Percentiles rank a stretch among this genome's conserved stretches.
phyloP scores from a whole-genome alignment of 495 filamentous ascomycete genomes.

The Alectoria sarmentosa region DNA sequence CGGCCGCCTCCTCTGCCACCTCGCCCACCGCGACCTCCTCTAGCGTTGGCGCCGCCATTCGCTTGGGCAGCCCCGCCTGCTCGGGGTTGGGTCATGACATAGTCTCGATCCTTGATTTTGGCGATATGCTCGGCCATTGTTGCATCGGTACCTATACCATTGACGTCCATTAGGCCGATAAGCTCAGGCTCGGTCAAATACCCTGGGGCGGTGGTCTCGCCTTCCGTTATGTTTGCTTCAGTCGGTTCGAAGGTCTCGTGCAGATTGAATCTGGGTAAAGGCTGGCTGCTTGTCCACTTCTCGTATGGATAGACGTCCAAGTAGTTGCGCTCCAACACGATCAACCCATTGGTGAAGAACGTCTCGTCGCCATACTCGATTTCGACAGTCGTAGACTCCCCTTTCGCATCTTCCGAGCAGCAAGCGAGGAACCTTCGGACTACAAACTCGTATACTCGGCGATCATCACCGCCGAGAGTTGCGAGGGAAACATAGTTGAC shows the following conservation, averaged over 20 bases:
- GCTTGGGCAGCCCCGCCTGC: constrained; percentile 28
- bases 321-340: constrained; percentile 86
- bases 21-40: constrained; percentile 41
- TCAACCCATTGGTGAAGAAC: constrained; percentile 73
- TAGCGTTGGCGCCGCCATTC: constrained; percentile 21
- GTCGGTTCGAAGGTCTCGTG: constrained; percentile 82
- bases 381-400: constrained; percentile 74
- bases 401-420: constrained; percentile 90
- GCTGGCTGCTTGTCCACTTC: constrained; percentile 82
- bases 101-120: constrained; percentile 84
- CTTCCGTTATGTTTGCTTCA: constrained; percentile 82
- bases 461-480: constrained; percentile 57
- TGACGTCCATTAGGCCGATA: constrained; percentile 97
- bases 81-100: constrained; percentile 62
- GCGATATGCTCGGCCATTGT: constrained; percentile 98
- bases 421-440: constrained; percentile 92
- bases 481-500: constrained; percentile 64
- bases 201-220: constrained; percentile 73
- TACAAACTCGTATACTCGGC: constrained; percentile 86
- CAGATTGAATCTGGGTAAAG: constrained; percentile 68
- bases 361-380: constrained; percentile 76
- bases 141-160: constrained; percentile 96
- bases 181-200: constrained; percentile 94
- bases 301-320: constrained; percentile 95
- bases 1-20: constrained; percentile 37